These are phyloP conservation scores for Sanguinoderma infundibulare DNA, from an alignment of 1,284 basidiomycete genomes.

Conservation along the genomic window DNA sequence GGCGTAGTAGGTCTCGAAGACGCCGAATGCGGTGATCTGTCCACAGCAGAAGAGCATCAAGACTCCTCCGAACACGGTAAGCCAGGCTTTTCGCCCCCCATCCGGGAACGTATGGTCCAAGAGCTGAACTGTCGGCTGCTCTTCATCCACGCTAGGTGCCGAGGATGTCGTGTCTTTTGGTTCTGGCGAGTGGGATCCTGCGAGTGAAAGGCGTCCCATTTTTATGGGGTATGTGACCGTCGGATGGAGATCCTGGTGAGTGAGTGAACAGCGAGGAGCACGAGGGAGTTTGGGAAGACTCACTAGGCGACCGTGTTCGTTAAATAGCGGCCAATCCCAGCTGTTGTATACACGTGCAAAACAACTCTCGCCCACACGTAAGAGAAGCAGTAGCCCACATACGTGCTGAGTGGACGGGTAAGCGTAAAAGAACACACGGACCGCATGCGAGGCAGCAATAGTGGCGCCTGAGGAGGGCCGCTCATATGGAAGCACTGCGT, in stretches of 20 bases:
- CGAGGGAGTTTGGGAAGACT: not conserved
- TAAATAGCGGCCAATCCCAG: not conserved
- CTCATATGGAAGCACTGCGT: not conserved
- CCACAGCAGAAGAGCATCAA: conserved; percentile 43
- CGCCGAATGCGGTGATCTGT: conserved; percentile 41
- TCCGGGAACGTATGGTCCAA: conserved; percentile 16
- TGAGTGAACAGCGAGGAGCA: no score
- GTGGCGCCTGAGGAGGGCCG: not conserved
- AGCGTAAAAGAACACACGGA: not conserved
- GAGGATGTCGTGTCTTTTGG: not conserved
- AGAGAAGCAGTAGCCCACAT: not conserved
- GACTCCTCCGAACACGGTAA: conserved; percentile 39
- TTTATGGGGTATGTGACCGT: not conserved
- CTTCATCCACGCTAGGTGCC: not conserved
- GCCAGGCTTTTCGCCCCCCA: conserved; percentile 39
- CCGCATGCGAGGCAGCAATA: not conserved
- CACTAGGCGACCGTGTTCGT: not conserved
- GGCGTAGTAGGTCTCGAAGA: conserved; percentile 49
- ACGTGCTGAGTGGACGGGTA: not conserved
- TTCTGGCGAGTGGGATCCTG: not conserved
- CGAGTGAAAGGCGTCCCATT: not conserved
- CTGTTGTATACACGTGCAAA: not conserved
- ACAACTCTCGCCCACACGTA: not conserved
- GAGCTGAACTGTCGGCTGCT: not conserved
- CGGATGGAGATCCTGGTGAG: not conserved